phyloP scores from a whole-genome alignment of 2,329 filamentous ascomycete species.

The Dactylellina parvicollis region DNA sequence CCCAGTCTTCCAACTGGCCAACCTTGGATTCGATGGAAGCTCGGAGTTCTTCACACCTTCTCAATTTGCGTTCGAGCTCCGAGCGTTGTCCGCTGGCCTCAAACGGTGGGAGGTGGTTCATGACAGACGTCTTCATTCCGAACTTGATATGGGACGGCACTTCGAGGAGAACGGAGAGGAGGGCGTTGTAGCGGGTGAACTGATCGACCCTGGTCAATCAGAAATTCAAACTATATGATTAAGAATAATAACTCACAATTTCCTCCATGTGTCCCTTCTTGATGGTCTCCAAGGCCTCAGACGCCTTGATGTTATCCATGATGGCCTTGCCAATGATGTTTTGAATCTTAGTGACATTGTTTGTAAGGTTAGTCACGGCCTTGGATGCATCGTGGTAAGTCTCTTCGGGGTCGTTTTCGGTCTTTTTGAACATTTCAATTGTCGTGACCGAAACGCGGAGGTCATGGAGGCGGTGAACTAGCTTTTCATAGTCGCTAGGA shows the following conservation, averaged over 20 bases:
- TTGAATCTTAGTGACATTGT: conserved; percentile 12
- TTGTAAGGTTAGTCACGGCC: neutral
- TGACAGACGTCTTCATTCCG: neutral
- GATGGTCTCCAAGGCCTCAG: neutral
- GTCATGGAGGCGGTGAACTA: neutral
- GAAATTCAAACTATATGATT: neutral
- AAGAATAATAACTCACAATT: conserved; percentile 3
- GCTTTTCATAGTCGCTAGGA: neutral
- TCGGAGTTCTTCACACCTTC: neutral
- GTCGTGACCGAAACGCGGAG: neutral
- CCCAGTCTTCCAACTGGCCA: neutral
- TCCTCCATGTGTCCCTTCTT: conserved; percentile 12
- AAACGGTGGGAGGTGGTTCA: neutral
- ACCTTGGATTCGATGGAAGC: conserved; percentile 11
- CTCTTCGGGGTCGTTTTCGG: neutral
- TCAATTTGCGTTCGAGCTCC: conserved; percentile 17
- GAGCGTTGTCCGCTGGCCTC: neutral
- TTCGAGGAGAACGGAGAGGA: conserved; percentile 20
- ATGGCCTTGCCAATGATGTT: conserved; percentile 9
- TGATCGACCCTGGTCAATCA: neutral
- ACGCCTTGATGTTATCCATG: neutral
- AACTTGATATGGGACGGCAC: conserved; percentile 20
- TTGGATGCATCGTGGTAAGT: conserved; percentile 10
- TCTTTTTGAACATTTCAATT: neutral
- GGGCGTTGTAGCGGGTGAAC: conserved; percentile 10